Conservation (phyloP, 2,329 filamentous ascomycete genomes). For the Clonostachys sp. region DNA sequence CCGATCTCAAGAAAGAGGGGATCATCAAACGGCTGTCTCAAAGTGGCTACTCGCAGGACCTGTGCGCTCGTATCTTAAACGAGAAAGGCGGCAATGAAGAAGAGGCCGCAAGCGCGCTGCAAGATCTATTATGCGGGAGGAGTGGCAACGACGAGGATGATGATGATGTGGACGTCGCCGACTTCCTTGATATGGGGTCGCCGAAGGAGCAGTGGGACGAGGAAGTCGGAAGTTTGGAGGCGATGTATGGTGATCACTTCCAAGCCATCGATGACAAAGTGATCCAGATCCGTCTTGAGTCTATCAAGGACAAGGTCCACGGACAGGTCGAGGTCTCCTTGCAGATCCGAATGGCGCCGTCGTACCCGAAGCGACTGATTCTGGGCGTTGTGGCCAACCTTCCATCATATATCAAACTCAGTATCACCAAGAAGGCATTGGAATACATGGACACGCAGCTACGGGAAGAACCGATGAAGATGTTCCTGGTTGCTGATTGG, state of each 20-base stretch:
- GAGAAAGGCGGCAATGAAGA: constrained; percentile 67
- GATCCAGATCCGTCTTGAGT: constrained; percentile 66
- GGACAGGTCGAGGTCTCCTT: constrained; percentile 47
- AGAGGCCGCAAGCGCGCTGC: constrained; percentile 73
- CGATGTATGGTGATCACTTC: constrained; percentile 78
- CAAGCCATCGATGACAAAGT: constrained; percentile 53
- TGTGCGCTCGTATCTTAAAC: constrained; percentile 76
- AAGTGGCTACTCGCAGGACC: constrained; percentile 79
- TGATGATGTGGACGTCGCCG: constrained; percentile 29
- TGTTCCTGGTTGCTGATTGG: constrained; percentile 90
- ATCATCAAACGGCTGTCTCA: constrained; percentile 77
- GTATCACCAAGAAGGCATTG: constrained; percentile 74
- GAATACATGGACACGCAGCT: constrained; percentile 66
- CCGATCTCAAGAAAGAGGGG: constrained; percentile 74
- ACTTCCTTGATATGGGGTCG: constrained; percentile 41
- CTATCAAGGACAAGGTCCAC: constrained; percentile 39
- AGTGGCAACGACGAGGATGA: constrained; percentile 5
- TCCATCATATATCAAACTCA: constrained; percentile 90
- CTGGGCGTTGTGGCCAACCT: constrained; percentile 67
- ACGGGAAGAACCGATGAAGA: constrained; percentile 78
- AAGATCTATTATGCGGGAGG: constrained; percentile 38
- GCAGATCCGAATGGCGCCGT: constrained; percentile 66
- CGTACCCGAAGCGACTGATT: constrained; percentile 69
- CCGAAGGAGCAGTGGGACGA: constrained; percentile 73
- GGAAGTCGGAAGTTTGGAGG: constrained; percentile 77